Evolutionary conservation across 495 filamentous ascomycete species (phyloP), one percentile per base, ranked within the genome.

Genomic region (Penicillium fimorum): DNA sequence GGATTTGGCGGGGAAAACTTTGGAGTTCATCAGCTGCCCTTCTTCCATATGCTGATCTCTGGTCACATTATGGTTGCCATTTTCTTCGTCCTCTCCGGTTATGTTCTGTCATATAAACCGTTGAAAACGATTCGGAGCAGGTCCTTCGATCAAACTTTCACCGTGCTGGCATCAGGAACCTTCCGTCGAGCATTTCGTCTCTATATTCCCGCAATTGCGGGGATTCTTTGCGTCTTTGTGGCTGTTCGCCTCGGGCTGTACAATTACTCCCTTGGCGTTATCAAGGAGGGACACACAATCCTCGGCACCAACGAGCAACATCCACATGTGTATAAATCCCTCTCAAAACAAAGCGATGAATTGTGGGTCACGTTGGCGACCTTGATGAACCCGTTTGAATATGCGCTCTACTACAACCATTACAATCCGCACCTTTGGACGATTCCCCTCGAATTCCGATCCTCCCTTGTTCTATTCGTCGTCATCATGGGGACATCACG

Each of bases 401-500:
- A 81, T 79, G 73, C 74, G 18, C 56, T 74, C 0, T 80, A 78
- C 50, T 78, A 84, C 64, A 75, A 77, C 43, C 76, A 80, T 25
- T 86, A 88, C 60, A 86, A 89, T 49, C 80, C 84, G 5, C 85
- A 87, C 56, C 71, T 88, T 0, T 89, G 86, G 86, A 89, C 86
- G 24, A 87, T 89, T n/a, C 86, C 86, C 0, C 79, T 88, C 25
- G 86, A 89, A 63, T 87, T 87, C 57, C 75, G 83, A 48, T 79
- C 79, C 56, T 86, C 83, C 9, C 80, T 89, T 57, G 71, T 87
- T 45, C 74, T 89, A 4, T 89, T 89, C 66, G 62, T 87, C 44
- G 75, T 76, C 2, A 74, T 83, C 27, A 57, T 87, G 4, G 86
- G 77, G 9, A 73, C 84, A 12, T 79, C 81, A 7, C 76, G 82